Base-by-base conservation (phyloP, 2,329 filamentous ascomycete genomes). In the Microsporum audouinii region DNA sequence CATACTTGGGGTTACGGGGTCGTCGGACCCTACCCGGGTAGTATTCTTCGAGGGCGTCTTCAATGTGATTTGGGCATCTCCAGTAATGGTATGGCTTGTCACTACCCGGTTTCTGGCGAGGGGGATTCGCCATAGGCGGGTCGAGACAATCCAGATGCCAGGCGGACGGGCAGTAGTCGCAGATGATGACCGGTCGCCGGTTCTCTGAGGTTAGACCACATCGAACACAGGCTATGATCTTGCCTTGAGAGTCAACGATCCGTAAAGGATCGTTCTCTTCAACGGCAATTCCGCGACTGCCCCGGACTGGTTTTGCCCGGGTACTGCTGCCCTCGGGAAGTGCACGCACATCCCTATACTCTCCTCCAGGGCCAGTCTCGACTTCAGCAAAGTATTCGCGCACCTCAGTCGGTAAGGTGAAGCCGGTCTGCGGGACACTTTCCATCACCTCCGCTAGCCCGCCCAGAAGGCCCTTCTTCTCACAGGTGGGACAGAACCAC, bases 141-240 rank as follows among this genome's bases (percentile, higher is more conserved):
- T 95, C 86, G 14, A 95, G 78, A 74, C 94, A 99, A 73, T 97
- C 92, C 58, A 96, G 79, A 76, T 99, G 94, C 88, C 91, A 99
- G 70, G 86, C 82, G 38, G 89, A 81, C 10, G 83, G 80, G 74
- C 92, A 99, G 68, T 82, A 84, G 73, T 91, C 91, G 77, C 92
- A 99, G 53, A 88, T 85, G 66, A 96, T 87, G 68, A 97, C 91
- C 66, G 87, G 83, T 31, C 88, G 84, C 67, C 81, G 81, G 64
- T 77, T 76, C 60, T 82, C 77, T 53, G 86, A 83, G 33, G 86
- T 81, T 68, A 81, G 80, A 65, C 88, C 82, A 75, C 92, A 97
- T 51, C 78, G 77, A 70, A 87, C 84, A 76, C 92, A 97, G 57
- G 95, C 77, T 55, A 95, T 86, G 2, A 85, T 76, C 61, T 88